Evolutionary conservation across 2,329 filamentous ascomycete species (phyloP).

Genomic region (Fusarium tanahbumbuense): DNA sequence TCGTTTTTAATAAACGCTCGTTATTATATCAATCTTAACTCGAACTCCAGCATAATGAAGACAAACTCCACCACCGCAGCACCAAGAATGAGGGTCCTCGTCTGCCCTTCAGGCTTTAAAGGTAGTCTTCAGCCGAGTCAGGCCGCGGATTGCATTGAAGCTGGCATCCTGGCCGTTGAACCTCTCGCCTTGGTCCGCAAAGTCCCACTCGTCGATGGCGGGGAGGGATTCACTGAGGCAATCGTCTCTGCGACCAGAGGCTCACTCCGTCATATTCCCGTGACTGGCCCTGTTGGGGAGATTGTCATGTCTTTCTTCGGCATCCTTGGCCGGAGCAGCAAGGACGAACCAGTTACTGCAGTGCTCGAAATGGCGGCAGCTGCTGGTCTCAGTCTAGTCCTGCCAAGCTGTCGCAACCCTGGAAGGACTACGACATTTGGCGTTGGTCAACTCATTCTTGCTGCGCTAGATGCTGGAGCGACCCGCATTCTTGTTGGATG

Average conservation of each 20-base stretch:
- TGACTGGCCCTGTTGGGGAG: constrained; percentile 59
- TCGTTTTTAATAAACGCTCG: constrained; percentile 3
- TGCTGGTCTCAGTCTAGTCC: constrained; percentile 63
- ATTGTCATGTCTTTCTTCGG: constrained; percentile 60
- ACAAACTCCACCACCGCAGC: background rate
- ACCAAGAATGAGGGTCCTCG: constrained; percentile 53
- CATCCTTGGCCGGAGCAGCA: constrained; percentile 50
- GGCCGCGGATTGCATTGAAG: constrained; percentile 57
- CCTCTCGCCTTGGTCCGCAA: constrained; percentile 55
- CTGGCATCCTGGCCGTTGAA: constrained; percentile 3
- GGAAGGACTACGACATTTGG: constrained; percentile 63
- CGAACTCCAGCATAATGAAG: background rate
- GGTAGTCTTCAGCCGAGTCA: constrained; percentile 61
- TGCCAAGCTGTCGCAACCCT: constrained; percentile 57
- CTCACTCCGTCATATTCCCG: constrained; percentile 50
- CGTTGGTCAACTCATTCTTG: constrained; percentile 61
- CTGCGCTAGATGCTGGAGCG: constrained; percentile 59
- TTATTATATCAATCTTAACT: background rate
- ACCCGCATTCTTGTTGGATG: constrained; percentile 62
- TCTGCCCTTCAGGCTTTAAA: constrained; percentile 66
- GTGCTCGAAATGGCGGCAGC: constrained; percentile 66
- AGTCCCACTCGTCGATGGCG: constrained; percentile 64
- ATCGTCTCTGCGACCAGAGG: constrained; percentile 59
- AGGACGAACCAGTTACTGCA: constrained; percentile 51
- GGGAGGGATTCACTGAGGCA: constrained; percentile 63